Percentiles rank a stretch among this genome's conserved stretches.
Conservation (phyloP, 805 yeast genomes). For the Henningerozyma blattae region DNA sequence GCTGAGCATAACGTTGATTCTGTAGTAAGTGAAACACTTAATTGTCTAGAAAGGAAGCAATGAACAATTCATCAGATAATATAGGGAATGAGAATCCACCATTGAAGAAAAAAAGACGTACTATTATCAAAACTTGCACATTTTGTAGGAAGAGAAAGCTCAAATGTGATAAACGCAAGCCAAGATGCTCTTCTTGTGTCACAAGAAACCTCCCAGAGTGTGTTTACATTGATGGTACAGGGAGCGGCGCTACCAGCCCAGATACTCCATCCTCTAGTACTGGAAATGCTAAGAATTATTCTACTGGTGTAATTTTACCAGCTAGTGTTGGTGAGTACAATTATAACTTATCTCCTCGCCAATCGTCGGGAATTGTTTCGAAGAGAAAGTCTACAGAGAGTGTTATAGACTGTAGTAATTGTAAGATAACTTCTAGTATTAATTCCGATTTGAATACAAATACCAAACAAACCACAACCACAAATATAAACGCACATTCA, state of each 20-base stretch:
- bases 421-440: background rate
- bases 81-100: too few relatives aligned
- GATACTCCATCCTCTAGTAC: background rate
- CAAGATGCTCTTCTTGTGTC: constrained; percentile 18
- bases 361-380: too few relatives aligned
- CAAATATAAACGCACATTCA: background rate
- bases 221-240: constrained; percentile 6
- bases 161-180: constrained; percentile 19
- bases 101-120: constrained; percentile 10
- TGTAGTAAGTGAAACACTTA: too few relatives aligned
- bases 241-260: background rate
- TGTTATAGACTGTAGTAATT: too few relatives aligned
- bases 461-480: background rate
- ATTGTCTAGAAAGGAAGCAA: too few relatives aligned
- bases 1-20: too few relatives aligned
- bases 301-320: background rate
- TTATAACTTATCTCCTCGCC: background rate
- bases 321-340: background rate
- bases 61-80: too few relatives aligned
- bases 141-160: constrained; percentile 20
- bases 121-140: constrained; percentile 17
- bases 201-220: constrained; percentile 11
- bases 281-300: background rate
- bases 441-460: background rate
- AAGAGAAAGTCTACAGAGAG: too few relatives aligned